Percentiles rank a stretch among this genome's conserved stretches.
phyloP scores from a whole-genome alignment of 768 basidiomycete species.

The Termitomyces sp. region DNA sequence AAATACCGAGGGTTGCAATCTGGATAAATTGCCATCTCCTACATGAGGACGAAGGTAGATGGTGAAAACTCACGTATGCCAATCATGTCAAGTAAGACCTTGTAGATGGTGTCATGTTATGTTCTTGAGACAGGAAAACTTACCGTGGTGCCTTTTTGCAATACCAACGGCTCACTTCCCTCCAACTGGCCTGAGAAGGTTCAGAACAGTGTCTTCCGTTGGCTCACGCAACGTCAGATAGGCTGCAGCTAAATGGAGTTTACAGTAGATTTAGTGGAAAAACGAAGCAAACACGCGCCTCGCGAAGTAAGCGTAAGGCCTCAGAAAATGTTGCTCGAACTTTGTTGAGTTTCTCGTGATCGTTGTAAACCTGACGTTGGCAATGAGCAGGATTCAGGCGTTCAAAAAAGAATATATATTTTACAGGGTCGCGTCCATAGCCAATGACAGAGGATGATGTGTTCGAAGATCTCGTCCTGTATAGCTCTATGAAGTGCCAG shows the following conservation, averaged over 20 bases:
- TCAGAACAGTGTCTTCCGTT: conserved; percentile 33
- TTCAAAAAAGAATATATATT: neutral
- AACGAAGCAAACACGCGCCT: neutral
- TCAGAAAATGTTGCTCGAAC: conserved; percentile 39
- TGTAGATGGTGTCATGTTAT: conserved; percentile 2
- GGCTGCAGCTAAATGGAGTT: conserved; percentile 26
- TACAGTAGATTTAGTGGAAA: neutral
- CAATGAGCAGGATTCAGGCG: neutral
- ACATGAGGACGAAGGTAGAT: neutral
- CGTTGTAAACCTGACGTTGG: conserved; percentile 28
- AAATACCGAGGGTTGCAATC: conserved; percentile 49
- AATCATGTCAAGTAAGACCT: conserved; percentile 41
- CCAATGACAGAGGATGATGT: conserved; percentile 32
- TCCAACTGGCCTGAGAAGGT: conserved; percentile 35
- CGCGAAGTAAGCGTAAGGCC: conserved; percentile 39
- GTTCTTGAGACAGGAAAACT: neutral
- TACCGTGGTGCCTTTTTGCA: conserved; percentile 30
- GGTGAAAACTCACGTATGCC: conserved; percentile 35
- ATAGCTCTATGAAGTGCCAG: conserved; percentile 36
- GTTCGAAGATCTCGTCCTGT: conserved; percentile 35
- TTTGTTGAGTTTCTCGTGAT: conserved; percentile 36
- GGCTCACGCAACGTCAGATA: conserved; percentile 37
- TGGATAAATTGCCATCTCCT: conserved; percentile 11
- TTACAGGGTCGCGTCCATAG: conserved; percentile 26
- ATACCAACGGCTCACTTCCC: conserved; percentile 27